Evolutionary conservation across 2,329 filamentous ascomycete species (phyloP).

Genomic region (Fusarium coffeatum): DNA sequence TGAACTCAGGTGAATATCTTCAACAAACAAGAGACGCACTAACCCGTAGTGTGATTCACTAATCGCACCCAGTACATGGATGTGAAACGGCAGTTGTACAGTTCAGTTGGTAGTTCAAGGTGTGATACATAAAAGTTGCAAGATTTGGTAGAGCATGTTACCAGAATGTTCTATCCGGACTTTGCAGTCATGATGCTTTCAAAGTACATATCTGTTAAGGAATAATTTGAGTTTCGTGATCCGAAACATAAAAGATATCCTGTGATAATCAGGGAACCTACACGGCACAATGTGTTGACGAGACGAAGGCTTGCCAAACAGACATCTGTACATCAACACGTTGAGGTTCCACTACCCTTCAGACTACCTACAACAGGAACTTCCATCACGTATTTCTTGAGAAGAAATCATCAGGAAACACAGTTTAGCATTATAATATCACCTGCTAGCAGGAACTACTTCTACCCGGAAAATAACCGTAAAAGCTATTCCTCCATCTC

Average conservation of each 20-base stretch:
- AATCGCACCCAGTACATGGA: not conserved
- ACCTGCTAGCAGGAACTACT: not conserved
- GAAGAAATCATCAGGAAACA: rapidly evolving
- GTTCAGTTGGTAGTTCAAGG: not conserved
- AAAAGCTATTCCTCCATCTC: not conserved
- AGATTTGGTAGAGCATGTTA: rapidly evolving
- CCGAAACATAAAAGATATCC: rapidly evolving
- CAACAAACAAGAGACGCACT: not conserved
- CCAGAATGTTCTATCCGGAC: rapidly evolving
- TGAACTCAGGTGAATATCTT: not conserved
- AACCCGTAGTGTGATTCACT: rapidly evolving
- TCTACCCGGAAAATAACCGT: not conserved
- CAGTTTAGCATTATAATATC: rapidly evolving
- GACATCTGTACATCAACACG: rapidly evolving
- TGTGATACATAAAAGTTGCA: not conserved
- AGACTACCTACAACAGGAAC: not conserved
- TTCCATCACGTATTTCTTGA: not conserved
- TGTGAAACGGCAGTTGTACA: not conserved
- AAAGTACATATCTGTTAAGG: rapidly evolving
- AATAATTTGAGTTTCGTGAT: too few species aligned
- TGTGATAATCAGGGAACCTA: rapidly evolving
- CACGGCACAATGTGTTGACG: rapidly evolving
- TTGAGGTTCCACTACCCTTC: rapidly evolving
- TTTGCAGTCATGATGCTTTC: not conserved
- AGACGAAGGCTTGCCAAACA: not conserved